These are phyloP conservation scores for Ilyonectria mors-panacis DNA, from an alignment of 2,329 filamentous ascomycete genomes.

Conservation along the genomic window DNA sequence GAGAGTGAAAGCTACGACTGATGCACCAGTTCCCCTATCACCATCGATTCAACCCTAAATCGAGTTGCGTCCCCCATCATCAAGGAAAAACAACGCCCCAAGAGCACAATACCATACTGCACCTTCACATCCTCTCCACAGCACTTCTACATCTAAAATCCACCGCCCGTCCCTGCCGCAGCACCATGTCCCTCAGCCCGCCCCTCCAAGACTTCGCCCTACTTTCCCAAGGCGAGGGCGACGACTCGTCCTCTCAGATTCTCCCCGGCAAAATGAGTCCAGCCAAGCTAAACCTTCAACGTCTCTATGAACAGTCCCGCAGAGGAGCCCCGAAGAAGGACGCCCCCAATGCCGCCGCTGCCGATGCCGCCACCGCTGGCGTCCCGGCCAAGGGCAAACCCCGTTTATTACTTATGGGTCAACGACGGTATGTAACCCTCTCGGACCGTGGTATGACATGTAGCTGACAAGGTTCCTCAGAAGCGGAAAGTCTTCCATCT, in stretches of 20 bases:
- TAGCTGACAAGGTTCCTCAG: constrained; percentile 62
- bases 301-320: constrained; percentile 74
- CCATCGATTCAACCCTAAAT: neutral
- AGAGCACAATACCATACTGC: neutral
- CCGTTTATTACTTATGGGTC: constrained; percentile 92
- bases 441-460: neutral
- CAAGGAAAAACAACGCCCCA: neutral
- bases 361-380: constrained; percentile 56
- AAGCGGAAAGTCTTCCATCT: constrained; percentile 98
- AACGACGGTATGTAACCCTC: constrained; percentile 78
- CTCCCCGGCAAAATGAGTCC: constrained; percentile 62
- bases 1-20: constrained; percentile 4
- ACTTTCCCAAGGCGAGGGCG: constrained; percentile 43
- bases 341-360: constrained; percentile 61
- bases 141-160: neutral
- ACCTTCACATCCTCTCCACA: neutral
- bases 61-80: neutral
- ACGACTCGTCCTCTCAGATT: constrained; percentile 51
- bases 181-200: constrained; percentile 54
- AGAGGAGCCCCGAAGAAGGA: constrained; percentile 66
- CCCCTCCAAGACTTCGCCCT: constrained; percentile 46
- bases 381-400: constrained; percentile 78
- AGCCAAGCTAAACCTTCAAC: constrained; percentile 75
- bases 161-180: neutral
- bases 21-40: neutral